Evolutionary conservation across 176 grass and related monocot species (phyloP).

Genomic region (Aechmea fasciata): DNA sequence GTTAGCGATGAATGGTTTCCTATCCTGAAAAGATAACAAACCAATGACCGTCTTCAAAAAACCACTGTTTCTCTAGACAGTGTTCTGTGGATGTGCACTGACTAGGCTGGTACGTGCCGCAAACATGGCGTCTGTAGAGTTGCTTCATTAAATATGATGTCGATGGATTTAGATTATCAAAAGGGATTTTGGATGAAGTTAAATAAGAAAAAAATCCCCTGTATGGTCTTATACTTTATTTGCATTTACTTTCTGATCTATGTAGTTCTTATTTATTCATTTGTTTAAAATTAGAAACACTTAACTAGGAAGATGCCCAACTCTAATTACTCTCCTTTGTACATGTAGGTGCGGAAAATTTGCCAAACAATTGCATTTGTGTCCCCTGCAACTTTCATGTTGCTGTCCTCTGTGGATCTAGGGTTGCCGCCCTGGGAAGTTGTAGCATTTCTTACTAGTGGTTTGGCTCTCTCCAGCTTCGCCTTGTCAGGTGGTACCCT

Average conservation of each 20-base stretch:
- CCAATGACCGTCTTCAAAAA: too few relatives aligned
- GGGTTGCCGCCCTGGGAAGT: constrained; percentile 83
- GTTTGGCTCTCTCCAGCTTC: constrained; percentile 83
- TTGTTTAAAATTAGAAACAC: background rate
- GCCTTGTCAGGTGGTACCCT: constrained; percentile 69
- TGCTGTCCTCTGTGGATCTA: constrained; percentile 90
- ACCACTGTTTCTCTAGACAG: too few relatives aligned
- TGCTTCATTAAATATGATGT: too few relatives aligned
- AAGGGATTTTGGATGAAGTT: too few relatives aligned
- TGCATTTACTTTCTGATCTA: background rate
- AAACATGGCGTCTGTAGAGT: too few relatives aligned
- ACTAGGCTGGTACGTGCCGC: too few relatives aligned
- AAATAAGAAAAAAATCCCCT: too few relatives aligned
- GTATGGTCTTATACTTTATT: background rate
- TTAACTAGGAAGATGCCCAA: background rate
- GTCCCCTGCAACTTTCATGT: constrained; percentile 89
- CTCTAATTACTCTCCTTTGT: constrained; percentile 14
- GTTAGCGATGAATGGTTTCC: too few relatives aligned
- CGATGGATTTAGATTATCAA: too few relatives aligned
- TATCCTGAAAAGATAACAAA: too few relatives aligned
- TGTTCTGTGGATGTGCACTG: too few relatives aligned
- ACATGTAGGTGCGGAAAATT: constrained; percentile 88
- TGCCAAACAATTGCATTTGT: constrained; percentile 98
- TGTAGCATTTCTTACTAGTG: constrained; percentile 74
- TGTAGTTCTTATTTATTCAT: background rate